Percentiles rank a stretch among this genome's conserved stretches.
Conservation (phyloP, 768 basidiomycete genomes). For the Boletales sp. region DNA sequence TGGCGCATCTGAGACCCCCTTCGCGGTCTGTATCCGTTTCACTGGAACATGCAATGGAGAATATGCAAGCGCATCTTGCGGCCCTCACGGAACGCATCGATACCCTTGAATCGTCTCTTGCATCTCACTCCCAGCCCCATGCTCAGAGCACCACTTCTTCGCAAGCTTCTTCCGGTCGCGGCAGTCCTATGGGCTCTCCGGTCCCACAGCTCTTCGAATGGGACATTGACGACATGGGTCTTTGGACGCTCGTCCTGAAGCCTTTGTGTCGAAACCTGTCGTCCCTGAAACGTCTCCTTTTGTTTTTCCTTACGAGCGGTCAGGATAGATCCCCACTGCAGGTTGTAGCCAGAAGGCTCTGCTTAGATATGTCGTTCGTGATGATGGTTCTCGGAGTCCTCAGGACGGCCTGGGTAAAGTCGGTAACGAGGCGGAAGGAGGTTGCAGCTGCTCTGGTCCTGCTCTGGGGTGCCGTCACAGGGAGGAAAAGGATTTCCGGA, state of each 20-base stretch:
- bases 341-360: slow-evolving; percentile 68
- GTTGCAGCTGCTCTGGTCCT: slow-evolving; percentile 60
- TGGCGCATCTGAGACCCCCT: slow-evolving; percentile 37
- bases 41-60: slow-evolving; percentile 76
- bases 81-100: slow-evolving; percentile 84
- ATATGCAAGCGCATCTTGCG: slow-evolving; percentile 76
- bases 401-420: slow-evolving; percentile 60
- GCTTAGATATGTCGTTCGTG: slow-evolving; percentile 76
- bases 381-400: slow-evolving; percentile 58
- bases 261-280: slow-evolving; percentile 55
- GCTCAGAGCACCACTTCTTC: slow-evolving; percentile 40
- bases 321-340: slow-evolving; percentile 62
- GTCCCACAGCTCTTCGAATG: slow-evolving; percentile 38
- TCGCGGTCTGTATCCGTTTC: slow-evolving; percentile 32
- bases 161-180: slow-evolving; percentile 37
- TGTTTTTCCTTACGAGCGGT: slow-evolving; percentile 53
- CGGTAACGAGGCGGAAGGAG: slow-evolving; percentile 66
- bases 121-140: slow-evolving; percentile 25
- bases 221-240: slow-evolving; percentile 79
- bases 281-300: slow-evolving; percentile 45
- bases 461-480: slow-evolving; percentile 69
- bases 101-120: slow-evolving; percentile 47
- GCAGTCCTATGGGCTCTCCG: slow-evolving; percentile 38
- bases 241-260: slow-evolving; percentile 74
- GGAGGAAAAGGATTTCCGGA: slow-evolving; percentile 52